Evolutionary conservation across 768 basidiomycete species (phyloP).

Genomic region (Suillus subluteus): DNA sequence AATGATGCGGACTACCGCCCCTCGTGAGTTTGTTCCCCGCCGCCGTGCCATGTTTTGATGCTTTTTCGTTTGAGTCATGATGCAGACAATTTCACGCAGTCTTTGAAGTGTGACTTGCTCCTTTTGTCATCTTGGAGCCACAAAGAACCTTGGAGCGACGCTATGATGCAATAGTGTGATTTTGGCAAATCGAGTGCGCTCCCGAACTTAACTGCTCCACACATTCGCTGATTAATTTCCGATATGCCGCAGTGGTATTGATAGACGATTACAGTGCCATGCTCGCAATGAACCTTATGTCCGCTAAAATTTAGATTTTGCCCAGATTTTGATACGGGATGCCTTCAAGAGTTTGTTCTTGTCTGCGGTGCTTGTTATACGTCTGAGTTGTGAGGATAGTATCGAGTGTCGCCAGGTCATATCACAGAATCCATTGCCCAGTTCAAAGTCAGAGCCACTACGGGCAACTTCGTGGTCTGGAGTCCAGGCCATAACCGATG

Average conservation of each 20-base stretch:
- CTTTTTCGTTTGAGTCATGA: background rate
- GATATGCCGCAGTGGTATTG: background rate
- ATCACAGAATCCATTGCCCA: background rate
- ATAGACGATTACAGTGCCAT: constrained; percentile 4
- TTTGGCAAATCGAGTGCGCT: background rate
- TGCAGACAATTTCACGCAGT: background rate
- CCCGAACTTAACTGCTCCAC: background rate
- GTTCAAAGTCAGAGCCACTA: background rate
- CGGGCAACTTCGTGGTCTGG: background rate
- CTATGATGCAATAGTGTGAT: constrained; percentile 6
- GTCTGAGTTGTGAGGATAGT: background rate
- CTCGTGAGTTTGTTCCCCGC: background rate
- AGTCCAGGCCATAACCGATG: background rate
- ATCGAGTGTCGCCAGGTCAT: background rate
- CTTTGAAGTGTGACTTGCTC: background rate
- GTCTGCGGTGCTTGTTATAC: background rate
- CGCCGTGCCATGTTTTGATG: constrained; percentile 12
- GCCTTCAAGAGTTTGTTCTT: background rate
- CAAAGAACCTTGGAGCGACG: background rate
- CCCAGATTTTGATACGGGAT: background rate
- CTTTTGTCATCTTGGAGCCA: background rate
- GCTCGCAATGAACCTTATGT: background rate
- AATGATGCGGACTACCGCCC: constrained; percentile 23
- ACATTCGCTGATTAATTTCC: background rate
- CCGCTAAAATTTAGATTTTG: background rate